A percentile compares a stretch with the other conserved stretches of the same genome.
Conservation (phyloP, 345 rosid genomes). For the Eutrema heterophyllum region DNA sequence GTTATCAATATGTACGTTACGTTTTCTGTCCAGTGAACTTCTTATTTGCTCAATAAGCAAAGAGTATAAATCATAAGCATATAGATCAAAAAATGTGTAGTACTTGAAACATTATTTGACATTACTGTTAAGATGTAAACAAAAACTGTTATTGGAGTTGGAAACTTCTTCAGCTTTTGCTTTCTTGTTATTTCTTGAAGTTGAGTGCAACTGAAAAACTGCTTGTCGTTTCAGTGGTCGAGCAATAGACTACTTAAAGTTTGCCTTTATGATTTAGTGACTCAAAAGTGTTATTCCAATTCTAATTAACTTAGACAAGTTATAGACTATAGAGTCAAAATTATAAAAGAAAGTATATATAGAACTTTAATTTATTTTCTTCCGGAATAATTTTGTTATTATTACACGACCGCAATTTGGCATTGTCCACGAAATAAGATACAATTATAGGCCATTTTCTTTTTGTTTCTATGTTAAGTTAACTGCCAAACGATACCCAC, state of each 20-base stretch:
- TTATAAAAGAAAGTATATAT: not conserved
- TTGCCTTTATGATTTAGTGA: not conserved
- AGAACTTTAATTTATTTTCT: not conserved
- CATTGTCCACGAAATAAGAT: constrained; percentile 2
- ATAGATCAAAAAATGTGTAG: constrained; percentile 12
- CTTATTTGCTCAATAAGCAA: constrained; percentile 8
- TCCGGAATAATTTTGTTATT: not conserved
- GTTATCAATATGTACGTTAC: not conserved
- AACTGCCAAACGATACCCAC: constrained; percentile 19
- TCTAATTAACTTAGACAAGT: not conserved
- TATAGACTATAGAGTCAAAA: not conserved
- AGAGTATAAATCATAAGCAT: constrained; percentile 9
- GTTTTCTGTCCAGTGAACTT: not conserved
- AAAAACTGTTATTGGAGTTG: not conserved
- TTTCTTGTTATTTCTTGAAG: not conserved
- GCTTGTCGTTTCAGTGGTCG: constrained; percentile 1
- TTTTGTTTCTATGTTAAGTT: constrained; percentile 16
- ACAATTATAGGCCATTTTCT: not conserved
- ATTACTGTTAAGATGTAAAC: not conserved
- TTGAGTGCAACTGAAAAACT: not conserved
- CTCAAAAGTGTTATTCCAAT: not conserved
- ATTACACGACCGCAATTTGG: not conserved
- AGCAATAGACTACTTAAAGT: not conserved
- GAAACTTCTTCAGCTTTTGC: not conserved
- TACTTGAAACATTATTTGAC: not conserved